Evolutionary conservation across 1,284 basidiomycete species (phyloP).

Genomic region (Inonotus obliquus): DNA sequence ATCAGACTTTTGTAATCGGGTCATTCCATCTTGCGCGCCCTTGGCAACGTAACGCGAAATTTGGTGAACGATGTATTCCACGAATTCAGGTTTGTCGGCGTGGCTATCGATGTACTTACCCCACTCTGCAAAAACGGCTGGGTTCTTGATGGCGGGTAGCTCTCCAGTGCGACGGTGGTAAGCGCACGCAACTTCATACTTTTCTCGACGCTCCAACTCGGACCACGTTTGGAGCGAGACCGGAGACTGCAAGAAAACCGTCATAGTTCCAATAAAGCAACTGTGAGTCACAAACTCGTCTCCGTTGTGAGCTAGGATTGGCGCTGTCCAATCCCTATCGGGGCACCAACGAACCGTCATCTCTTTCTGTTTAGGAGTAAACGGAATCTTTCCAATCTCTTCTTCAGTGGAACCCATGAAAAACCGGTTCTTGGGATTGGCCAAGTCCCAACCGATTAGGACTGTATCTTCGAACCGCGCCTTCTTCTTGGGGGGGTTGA

Average conservation of each 20-base stretch:
- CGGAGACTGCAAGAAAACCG: too few relatives aligned
- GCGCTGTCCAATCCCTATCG: not conserved
- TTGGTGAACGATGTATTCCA: not conserved
- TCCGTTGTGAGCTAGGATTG: not conserved
- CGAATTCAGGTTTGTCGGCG: not conserved
- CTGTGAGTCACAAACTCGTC: not conserved
- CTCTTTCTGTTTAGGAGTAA: not conserved
- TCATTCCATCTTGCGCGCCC: not conserved
- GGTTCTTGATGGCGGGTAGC: not conserved
- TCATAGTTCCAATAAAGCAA: not conserved
- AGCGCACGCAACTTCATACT: not conserved
- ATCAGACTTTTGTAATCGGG: not conserved
- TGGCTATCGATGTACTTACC: not conserved
- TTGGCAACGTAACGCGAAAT: not conserved
- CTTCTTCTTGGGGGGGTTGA: too few relatives aligned
- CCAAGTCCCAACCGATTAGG: conserved; percentile 3
- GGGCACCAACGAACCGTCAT: not conserved
- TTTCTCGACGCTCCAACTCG: not conserved
- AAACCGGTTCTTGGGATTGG: not conserved
- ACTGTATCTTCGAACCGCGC: too few relatives aligned
- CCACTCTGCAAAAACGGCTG: not conserved
- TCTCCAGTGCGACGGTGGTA: not conserved
- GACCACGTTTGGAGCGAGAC: too few relatives aligned
- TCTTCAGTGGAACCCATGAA: not conserved
- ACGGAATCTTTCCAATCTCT: not conserved